These are phyloP conservation scores for Linum lewisii DNA, from an alignment of 345 rosid species.

Conservation along the genomic window DNA sequence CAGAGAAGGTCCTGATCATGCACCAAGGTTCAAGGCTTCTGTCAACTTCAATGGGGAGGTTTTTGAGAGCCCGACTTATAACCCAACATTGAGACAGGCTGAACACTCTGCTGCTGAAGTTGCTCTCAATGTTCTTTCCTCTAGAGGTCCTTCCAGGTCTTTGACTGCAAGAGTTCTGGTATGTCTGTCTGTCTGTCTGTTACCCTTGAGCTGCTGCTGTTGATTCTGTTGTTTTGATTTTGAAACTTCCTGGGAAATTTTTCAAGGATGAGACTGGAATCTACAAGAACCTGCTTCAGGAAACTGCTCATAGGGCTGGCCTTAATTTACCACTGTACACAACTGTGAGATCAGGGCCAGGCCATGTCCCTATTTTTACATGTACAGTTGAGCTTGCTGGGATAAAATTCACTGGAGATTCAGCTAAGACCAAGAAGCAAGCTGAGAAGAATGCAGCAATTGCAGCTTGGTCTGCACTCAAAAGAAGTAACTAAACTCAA, in stretches of 20 bases:
- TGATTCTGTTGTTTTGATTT: too few relatives aligned
- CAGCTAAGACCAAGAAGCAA: slow-evolving; percentile 71
- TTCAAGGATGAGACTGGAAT: slow-evolving; percentile 70
- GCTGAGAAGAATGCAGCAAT: slow-evolving; percentile 78
- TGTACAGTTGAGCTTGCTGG: slow-evolving; percentile 64
- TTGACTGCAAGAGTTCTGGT: slow-evolving; percentile 60
- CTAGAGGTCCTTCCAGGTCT: slow-evolving; percentile 59
- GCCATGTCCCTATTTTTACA: slow-evolving; percentile 52
- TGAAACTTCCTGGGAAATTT: slow-evolving; percentile 4
- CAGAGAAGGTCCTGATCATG: slow-evolving; percentile 79
- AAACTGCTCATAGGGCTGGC: slow-evolving; percentile 70
- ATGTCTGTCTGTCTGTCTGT: slow-evolving; percentile 4
- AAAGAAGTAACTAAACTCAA: slow-evolving; percentile 24
- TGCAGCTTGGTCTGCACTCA: slow-evolving; percentile 71
- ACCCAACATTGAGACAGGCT: slow-evolving; percentile 57
- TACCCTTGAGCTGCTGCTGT: not conserved
- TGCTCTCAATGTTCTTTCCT: slow-evolving; percentile 48
- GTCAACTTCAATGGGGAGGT: slow-evolving; percentile 71
- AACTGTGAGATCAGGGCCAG: slow-evolving; percentile 66
- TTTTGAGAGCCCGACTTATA: slow-evolving; percentile 48
- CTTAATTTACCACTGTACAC: slow-evolving; percentile 57
- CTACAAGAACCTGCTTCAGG: slow-evolving; percentile 71
- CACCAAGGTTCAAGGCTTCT: slow-evolving; percentile 70
- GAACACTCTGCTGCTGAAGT: slow-evolving; percentile 71
- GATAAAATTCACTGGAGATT: slow-evolving; percentile 48